Evolutionary conservation across 148 eudicot genomes (phyloP), one percentile per base, ranked within the genome.

Genomic region (Rhododendron griersonianum): DNA sequence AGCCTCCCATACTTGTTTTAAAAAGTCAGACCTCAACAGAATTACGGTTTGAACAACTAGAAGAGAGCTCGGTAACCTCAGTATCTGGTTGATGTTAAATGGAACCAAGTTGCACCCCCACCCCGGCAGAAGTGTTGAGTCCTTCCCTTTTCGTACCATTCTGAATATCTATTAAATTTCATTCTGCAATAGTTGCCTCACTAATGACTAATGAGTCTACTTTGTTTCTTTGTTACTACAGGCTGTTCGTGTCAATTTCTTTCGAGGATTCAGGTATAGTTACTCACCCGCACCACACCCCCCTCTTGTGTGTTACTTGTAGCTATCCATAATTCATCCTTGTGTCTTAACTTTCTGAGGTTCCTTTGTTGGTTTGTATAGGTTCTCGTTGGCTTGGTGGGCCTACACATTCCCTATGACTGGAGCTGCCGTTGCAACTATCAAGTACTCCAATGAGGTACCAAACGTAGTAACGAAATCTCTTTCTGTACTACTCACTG

Each of bases 321-420:
- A 18, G 79, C 77, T 78, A 41, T 44, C 65, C 69, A 44, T 84
- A 78, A 48, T 33, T 35, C 11, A 33, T 28, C 44, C 16, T 39
- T 84, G 14, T 28, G 7, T 14, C 83, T 77, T 53, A 28, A 79
- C 44, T 78, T 53, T 78, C 48, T 78, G 71, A 79, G 18, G 47
- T 50, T 77, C 39, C 30, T 84, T 67, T 81, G 23, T 44, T 89
- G 44, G 50, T n/a, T 39, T 45, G 73, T 13, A 16, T 73, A 93
- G 94, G 88, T 96, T 96, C 89, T 96, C 99, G 45, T 85, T 97
- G 88, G 92, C 98, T 45, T 97, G 99, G 99, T 97, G 99, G 99
- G 98, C 99, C 5, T 95, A 97, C 89, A 97, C 99, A 44, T 95
- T 97, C 85, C 99, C 99, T 0, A 97, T 93, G 98, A 97, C 99